Percentiles rank a stretch among this genome's conserved stretches.
These are phyloP conservation scores for Eucalyptus brandiana DNA, from an alignment of 345 rosid genomes.

Conservation along the genomic window DNA sequence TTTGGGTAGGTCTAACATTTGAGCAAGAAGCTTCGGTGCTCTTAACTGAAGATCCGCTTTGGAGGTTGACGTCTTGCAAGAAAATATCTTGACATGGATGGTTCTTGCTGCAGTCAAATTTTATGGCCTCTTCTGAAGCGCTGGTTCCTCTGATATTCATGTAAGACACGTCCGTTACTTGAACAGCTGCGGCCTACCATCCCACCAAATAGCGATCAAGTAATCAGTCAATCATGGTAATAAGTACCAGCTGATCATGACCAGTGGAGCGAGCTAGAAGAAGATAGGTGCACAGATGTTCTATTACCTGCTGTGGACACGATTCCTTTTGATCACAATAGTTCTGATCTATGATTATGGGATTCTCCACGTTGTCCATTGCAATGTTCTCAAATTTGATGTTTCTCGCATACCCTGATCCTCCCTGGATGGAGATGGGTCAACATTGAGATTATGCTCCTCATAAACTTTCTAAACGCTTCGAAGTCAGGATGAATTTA, in stretches of 20 bases:
- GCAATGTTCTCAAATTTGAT: slow-evolving; percentile 45
- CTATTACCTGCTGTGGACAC: slow-evolving; percentile 52
- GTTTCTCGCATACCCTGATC: slow-evolving; percentile 63
- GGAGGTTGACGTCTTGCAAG: slow-evolving; percentile 36
- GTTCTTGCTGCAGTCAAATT: slow-evolving; percentile 48
- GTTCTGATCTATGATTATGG: slow-evolving; percentile 73
- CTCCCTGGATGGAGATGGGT: slow-evolving; percentile 37
- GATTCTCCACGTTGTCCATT: slow-evolving; percentile 67
- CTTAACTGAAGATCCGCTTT: not conserved
- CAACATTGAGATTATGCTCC: not conserved
- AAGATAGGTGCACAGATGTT: not conserved
- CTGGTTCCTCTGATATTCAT: slow-evolving; percentile 69
- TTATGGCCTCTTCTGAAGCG: slow-evolving; percentile 47
- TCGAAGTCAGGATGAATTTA: not conserved
- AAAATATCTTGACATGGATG: slow-evolving; percentile 45
- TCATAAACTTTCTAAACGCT: not conserved
- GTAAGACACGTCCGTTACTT: slow-evolving; percentile 61
- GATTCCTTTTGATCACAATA: slow-evolving; percentile 53
- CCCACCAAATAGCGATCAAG: not conserved
- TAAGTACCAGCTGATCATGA: not conserved
- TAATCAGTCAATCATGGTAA: not conserved
- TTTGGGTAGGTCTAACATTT: slow-evolving; percentile 20
- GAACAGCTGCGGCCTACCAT: slow-evolving; percentile 58
- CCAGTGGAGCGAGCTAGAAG: not conserved
- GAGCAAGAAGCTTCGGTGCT: slow-evolving; percentile 45